Conservation (phyloP, 1,139 yeast species). For the Spencermartinsiella ligniputridi region DNA sequence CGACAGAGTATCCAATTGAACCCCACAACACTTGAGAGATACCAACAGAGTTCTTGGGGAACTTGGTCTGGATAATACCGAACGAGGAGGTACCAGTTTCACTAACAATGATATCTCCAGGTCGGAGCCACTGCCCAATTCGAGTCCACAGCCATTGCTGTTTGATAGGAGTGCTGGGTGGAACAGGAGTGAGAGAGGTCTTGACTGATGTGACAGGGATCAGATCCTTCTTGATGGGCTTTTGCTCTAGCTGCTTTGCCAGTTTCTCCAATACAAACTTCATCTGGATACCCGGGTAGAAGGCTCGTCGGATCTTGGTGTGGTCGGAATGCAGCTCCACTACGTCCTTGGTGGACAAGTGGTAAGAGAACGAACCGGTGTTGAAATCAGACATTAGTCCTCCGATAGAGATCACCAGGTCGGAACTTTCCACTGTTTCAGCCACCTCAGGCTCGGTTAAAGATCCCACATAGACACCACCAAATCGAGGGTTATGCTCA, state of each 20-base stretch:
- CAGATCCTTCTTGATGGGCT: constrained; percentile 12
- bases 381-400: constrained; percentile 83
- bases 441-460: constrained; percentile 72
- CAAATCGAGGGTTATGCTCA: constrained; percentile 70
- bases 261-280: constrained; percentile 57
- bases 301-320: constrained; percentile 70
- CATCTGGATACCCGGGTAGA: constrained; percentile 77
- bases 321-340: constrained; percentile 89
- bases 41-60: constrained; percentile 70
- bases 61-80: constrained; percentile 74
- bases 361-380: constrained; percentile 84
- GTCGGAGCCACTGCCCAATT: constrained; percentile 66
- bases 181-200: constrained; percentile 19
- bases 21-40: constrained; percentile 91
- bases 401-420: constrained; percentile 73
- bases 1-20: constrained; percentile 83
- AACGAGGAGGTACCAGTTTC: constrained; percentile 91
- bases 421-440: constrained; percentile 71
- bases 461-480: constrained; percentile 84
- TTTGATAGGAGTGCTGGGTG: constrained; percentile 43
- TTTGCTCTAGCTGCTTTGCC: constrained; percentile 17
- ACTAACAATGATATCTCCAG: constrained; percentile 75
- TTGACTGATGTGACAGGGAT: constrained; percentile 24
- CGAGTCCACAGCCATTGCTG: constrained; percentile 84
- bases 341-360: constrained; percentile 72